Conservation (phyloP, 2,329 filamentous ascomycete species). For the Trichophyton equinum region DNA sequence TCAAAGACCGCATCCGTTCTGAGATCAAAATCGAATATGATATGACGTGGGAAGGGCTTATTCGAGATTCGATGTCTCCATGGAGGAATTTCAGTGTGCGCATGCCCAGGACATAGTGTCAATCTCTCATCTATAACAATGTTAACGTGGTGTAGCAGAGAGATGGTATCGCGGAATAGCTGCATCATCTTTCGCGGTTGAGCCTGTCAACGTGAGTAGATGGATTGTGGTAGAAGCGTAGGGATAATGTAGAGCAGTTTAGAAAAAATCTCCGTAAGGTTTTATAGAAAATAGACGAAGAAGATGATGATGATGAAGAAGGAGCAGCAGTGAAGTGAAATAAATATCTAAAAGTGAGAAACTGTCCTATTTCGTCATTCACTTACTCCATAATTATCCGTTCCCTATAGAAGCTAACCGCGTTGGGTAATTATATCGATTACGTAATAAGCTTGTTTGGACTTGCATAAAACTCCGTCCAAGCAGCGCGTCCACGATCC, state of each 20-base stretch:
- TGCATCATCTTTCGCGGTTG: background rate
- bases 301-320: no score
- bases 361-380: background rate
- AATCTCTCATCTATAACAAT: background rate
- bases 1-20: background rate
- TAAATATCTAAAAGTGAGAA: background rate
- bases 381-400: no score
- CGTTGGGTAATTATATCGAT: background rate
- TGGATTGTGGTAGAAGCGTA: no score
- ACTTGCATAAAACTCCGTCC: background rate
- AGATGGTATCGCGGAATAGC: background rate
- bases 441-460: background rate
- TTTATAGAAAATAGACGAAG: no score
- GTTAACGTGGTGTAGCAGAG: background rate
- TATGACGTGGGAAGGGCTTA: background rate
- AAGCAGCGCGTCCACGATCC: background rate
- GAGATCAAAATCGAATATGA: slow-evolving; percentile 5
- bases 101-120: background rate
- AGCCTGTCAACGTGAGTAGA: background rate
- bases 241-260: no score
- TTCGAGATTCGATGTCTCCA: background rate
- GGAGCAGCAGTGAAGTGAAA: background rate
- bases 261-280: no score
- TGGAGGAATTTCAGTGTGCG: background rate
- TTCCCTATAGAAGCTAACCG: background rate